phyloP scores from a whole-genome alignment of 1,284 basidiomycete genomes.

The Trichosporon faecale region DNA sequence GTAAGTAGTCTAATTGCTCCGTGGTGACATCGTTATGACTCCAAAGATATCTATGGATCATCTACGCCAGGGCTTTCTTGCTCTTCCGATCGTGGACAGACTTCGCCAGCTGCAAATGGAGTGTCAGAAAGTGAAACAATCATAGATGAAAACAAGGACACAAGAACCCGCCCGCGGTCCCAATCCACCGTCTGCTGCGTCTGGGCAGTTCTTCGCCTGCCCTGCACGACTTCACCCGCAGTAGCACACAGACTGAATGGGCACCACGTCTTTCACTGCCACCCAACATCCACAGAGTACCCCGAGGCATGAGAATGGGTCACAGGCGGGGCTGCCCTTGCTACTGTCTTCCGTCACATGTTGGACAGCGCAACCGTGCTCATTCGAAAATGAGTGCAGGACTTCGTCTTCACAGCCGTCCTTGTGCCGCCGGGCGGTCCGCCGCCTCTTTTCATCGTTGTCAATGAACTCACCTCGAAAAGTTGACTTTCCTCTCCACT shows the following conservation, averaged over 20 bases:
- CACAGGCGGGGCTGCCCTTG: too few relatives aligned
- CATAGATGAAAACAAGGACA: background rate
- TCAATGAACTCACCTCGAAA: slow-evolving; percentile 37
- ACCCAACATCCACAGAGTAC: background rate
- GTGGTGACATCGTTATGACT: background rate
- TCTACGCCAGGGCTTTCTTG: background rate
- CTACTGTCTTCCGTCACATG: background rate
- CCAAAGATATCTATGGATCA: background rate
- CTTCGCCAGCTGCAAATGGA: slow-evolving; percentile 1
- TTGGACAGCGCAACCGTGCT: background rate
- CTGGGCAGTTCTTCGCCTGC: background rate
- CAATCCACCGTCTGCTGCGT: background rate
- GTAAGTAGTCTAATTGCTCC: background rate
- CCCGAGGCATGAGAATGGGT: too few relatives aligned
- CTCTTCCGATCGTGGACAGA: background rate
- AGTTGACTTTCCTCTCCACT: slow-evolving; percentile 51
- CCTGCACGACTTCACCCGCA: background rate
- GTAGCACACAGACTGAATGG: background rate
- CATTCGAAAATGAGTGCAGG: too few relatives aligned
- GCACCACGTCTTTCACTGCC: background rate
- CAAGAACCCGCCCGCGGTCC: too few relatives aligned
- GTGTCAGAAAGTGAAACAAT: slow-evolving; percentile 4
- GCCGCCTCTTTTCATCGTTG: background rate
- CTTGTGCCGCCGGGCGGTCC: background rate
- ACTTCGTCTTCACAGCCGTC: background rate